Conservation (phyloP, 148 eudicot genomes). For the Selenicereus undatus region DNA sequence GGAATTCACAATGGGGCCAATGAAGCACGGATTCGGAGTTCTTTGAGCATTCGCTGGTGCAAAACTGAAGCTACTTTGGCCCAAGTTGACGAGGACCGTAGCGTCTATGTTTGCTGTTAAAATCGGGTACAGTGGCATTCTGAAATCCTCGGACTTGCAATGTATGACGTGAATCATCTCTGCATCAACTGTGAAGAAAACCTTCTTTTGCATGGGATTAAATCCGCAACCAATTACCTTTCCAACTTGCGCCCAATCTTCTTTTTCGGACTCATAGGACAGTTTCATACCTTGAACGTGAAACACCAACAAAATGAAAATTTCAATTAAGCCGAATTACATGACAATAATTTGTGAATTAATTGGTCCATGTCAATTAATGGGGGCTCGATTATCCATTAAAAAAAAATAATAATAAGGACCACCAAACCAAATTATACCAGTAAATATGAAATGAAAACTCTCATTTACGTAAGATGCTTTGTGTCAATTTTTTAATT, state of each 20-base stretch:
- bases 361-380: too few species aligned
- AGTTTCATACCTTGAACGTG: conserved; percentile 55
- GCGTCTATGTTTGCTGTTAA: conserved; percentile 56
- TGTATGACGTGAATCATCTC: conserved; percentile 52
- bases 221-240: conserved; percentile 84
- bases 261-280: conserved; percentile 41
- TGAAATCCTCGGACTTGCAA: conserved; percentile 71
- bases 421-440: too few species aligned
- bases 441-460: too few species aligned
- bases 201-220: conserved; percentile 59
- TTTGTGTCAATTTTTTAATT: too few species aligned
- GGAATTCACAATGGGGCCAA: conserved; percentile 36
- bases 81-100: conserved; percentile 56
- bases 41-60: conserved; percentile 54
- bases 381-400: too few species aligned
- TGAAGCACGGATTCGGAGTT: conserved; percentile 83
- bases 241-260: conserved; percentile 53
- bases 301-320: not conserved
- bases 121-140: conserved; percentile 66
- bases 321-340: too few species aligned
- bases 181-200: conserved; percentile 78
- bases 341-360: too few species aligned
- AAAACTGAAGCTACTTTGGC: conserved; percentile 63
- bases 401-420: too few species aligned
- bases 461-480: too few species aligned